Evolutionary conservation across 2,329 filamentous ascomycete species (phyloP).

Genomic region (Fusarium tupiense): DNA sequence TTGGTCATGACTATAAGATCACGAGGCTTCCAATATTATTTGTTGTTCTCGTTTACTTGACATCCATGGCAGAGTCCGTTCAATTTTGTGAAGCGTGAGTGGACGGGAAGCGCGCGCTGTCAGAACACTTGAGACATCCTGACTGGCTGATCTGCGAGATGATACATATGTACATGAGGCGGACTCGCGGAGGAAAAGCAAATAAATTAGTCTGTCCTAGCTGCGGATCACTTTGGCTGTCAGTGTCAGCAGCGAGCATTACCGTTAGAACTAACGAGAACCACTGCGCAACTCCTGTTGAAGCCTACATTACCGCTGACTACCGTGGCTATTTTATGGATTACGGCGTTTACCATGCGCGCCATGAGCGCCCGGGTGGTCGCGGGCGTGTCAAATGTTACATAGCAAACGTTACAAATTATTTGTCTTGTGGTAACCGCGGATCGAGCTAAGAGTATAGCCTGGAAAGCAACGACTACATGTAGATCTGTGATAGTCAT

Average conservation of each 20-base stretch:
- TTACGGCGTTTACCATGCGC: constrained; percentile 18
- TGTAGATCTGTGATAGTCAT: constrained; percentile 15
- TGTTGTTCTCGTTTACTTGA: background rate
- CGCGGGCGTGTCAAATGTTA: background rate
- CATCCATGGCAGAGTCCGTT: constrained; percentile 13
- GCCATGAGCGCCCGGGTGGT: constrained; percentile 15
- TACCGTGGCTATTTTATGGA: background rate
- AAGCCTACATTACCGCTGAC: constrained; percentile 1
- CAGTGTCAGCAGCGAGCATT: background rate
- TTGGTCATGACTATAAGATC: background rate
- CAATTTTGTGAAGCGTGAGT: constrained; percentile 1
- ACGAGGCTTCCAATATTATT: background rate
- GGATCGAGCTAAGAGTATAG: background rate
- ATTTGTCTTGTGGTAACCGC: constrained; percentile 2
- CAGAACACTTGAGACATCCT: constrained; percentile 34
- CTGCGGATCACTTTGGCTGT: constrained; percentile 21
- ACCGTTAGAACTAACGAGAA: background rate
- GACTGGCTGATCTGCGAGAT: constrained; percentile 26
- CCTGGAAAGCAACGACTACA: background rate
- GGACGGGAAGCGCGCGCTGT: background rate
- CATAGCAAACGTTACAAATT: background rate
- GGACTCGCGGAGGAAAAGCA: background rate
- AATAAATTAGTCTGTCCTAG: constrained; percentile 7
- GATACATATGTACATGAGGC: constrained; percentile 6
- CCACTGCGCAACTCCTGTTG: constrained; percentile 15